Evolutionary conservation across 768 basidiomycete species (phyloP).

Genomic region (Pulveroboletus frians): DNA sequence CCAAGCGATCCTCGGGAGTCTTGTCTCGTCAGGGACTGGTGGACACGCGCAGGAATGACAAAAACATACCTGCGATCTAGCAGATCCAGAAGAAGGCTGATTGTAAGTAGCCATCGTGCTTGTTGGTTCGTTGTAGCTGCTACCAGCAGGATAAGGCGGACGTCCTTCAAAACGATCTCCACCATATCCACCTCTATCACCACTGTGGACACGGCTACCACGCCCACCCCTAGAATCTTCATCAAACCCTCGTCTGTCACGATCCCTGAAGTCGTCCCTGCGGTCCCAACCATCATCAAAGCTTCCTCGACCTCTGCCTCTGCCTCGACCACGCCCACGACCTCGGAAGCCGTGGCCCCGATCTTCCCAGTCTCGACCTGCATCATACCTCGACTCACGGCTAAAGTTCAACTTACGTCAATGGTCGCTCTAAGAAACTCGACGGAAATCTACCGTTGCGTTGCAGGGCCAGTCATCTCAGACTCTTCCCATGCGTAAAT

Average conservation of each 20-base stretch:
- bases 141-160: slow-evolving; percentile 30
- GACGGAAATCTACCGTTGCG: slow-evolving; percentile 32
- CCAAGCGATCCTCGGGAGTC: slow-evolving; percentile 66
- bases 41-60: not conserved
- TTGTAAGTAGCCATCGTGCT: slow-evolving; percentile 19
- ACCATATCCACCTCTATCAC: slow-evolving; percentile 41
- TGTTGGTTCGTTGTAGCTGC: slow-evolving; percentile 25
- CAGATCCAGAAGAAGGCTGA: slow-evolving; percentile 19
- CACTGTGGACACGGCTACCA: slow-evolving; percentile 34
- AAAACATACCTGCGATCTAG: slow-evolving; percentile 29
- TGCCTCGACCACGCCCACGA: slow-evolving; percentile 34
- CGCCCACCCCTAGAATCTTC: slow-evolving; percentile 35
- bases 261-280: slow-evolving; percentile 39
- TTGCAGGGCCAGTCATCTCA: slow-evolving; percentile 46
- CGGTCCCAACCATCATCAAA: slow-evolving; percentile 43
- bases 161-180: slow-evolving; percentile 41
- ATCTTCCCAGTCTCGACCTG: slow-evolving; percentile 46
- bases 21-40: slow-evolving; percentile 1
- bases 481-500: slow-evolving; percentile 78
- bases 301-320: slow-evolving; percentile 35
- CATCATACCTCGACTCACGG: slow-evolving; percentile 33
- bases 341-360: slow-evolving; percentile 37
- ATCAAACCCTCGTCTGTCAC: slow-evolving; percentile 31
- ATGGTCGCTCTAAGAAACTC: not conserved
- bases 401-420: slow-evolving; percentile 13